A percentile compares a stretch with the other conserved stretches of the same genome.
Conservation (phyloP, 2,329 filamentous ascomycete genomes). For the Colletotrichum orchidophilum region DNA sequence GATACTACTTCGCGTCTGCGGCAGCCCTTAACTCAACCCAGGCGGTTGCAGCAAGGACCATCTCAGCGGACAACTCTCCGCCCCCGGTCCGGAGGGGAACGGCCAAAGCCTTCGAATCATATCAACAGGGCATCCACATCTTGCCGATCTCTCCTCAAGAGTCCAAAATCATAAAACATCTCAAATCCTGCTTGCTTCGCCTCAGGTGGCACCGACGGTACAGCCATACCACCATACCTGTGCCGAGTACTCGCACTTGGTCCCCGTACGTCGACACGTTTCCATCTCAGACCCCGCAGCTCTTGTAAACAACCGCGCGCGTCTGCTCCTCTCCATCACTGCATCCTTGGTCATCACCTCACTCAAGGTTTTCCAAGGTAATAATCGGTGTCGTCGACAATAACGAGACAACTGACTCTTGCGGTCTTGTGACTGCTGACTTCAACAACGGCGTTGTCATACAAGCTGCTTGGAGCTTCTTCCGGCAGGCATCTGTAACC, state of each 20-base stretch:
- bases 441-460: slow-evolving; percentile 8
- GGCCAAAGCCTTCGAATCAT: not conserved
- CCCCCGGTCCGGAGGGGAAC: not conserved
- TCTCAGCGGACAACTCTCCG: slow-evolving; percentile 14
- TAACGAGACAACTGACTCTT: not conserved
- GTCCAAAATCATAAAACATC: not conserved
- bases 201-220: not conserved
- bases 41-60: slow-evolving; percentile 1
- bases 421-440: not conserved
- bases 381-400: not conserved
- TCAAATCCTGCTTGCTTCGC: slow-evolving; percentile 5
- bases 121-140: slow-evolving; percentile 16
- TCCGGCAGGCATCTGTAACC: slow-evolving; percentile 16
- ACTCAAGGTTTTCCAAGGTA: not conserved
- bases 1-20: not conserved
- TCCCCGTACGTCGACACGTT: not conserved
- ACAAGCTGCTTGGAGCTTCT: slow-evolving; percentile 7
- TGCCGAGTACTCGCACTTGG: not conserved
- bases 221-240: not conserved
- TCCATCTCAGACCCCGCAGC: not conserved
- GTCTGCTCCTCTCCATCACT: not conserved
- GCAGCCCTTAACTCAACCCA: slow-evolving; percentile 1
- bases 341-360: not conserved
- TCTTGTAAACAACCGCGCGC: not conserved
- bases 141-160: slow-evolving; percentile 12